phyloP scores from a whole-genome alignment of 2,329 filamentous ascomycete species.

The Fusarium luffae region DNA sequence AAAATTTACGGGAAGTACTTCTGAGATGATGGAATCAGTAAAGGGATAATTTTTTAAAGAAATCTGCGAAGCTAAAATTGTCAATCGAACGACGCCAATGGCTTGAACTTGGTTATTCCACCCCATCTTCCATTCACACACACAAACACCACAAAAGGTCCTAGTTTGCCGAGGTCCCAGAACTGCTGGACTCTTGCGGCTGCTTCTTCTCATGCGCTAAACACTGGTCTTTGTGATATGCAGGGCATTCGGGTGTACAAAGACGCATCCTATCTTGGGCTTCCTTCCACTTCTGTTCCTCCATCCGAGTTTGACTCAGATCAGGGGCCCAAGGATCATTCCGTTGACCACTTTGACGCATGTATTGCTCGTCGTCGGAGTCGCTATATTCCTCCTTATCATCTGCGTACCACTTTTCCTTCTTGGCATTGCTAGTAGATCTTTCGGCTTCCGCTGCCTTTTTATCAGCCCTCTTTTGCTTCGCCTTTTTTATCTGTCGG shows the following conservation, averaged over 20 bases:
- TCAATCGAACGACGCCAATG: no score
- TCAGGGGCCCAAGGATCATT: neutral
- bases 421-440: neutral
- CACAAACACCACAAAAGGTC: fast-evolving
- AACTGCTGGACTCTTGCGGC: neutral
- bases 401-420: neutral
- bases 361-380: neutral
- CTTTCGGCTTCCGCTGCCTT: neutral
- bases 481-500: neutral
- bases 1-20: conserved; percentile 18
- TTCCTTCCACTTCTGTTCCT: neutral
- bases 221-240: neutral
- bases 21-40: neutral
- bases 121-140: neutral
- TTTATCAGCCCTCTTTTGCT: neutral
- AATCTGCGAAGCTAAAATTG: no score
- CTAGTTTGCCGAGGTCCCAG: neutral
- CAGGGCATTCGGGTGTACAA: neutral
- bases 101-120: no score
- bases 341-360: neutral
- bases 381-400: neutral
- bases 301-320: no score
- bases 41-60: no score
- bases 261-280: neutral
- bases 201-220: neutral